Conservation (phyloP, 176 grass and related monocot species). For the Zea luxurians region DNA sequence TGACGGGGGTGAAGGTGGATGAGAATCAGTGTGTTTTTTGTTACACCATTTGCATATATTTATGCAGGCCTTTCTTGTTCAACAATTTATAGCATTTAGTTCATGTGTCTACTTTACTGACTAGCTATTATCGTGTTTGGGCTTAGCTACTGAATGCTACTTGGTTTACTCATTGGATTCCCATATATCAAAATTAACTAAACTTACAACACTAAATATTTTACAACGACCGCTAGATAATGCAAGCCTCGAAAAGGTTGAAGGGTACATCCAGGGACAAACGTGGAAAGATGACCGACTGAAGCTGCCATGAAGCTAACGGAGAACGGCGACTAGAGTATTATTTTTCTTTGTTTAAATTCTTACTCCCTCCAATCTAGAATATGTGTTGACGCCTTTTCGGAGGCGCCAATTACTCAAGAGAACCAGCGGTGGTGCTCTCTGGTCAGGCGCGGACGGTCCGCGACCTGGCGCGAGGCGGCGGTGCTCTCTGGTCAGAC, state of each 20-base stretch:
- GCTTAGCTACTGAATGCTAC: not conserved
- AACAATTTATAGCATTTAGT: not conserved
- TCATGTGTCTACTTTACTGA: not conserved
- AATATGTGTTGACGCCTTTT: no score
- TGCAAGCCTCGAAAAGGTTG: constrained; percentile 84
- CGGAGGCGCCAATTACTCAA: no score
- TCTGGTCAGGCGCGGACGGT: no score
- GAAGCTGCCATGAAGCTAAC: constrained; percentile 94
- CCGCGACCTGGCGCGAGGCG: no score
- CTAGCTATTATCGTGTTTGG: not conserved
- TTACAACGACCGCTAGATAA: constrained; percentile 52
- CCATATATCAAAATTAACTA: not conserved
- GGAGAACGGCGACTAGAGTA: constrained; percentile 92
- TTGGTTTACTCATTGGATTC: not conserved
- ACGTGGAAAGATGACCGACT: constrained; percentile 74
- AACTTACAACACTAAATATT: not conserved
- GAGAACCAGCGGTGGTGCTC: no score
- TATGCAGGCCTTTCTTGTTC: not conserved
- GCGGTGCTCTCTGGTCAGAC: no score
- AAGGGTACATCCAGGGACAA: constrained; percentile 75
- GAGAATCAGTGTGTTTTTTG: no score
- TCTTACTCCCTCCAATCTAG: not conserved
- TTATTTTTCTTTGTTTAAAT: constrained; percentile 15
- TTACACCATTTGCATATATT: no score
- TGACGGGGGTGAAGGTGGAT: no score